phyloP scores from a whole-genome alignment of 1,284 basidiomycete genomes.

The Athelia psychrophila region DNA sequence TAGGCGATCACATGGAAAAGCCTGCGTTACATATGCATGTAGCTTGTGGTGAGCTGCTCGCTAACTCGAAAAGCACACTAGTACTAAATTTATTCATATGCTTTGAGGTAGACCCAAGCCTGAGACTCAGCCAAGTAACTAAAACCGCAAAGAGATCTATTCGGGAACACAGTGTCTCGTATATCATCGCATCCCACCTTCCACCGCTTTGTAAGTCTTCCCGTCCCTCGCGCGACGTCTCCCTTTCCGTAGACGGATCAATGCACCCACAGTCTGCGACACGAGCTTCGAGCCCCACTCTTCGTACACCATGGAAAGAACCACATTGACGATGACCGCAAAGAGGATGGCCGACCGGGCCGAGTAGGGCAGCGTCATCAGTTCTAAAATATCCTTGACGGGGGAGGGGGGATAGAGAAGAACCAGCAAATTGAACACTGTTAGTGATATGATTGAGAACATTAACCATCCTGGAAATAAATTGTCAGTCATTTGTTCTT shows the following conservation, averaged over 20 bases:
- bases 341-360: conserved; percentile 73
- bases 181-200: conserved; percentile 54
- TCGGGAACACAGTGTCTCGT: too few species aligned
- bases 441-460: conserved; percentile 63
- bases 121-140: too few species aligned
- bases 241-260: conserved; percentile 41
- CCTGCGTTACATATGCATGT: too few species aligned
- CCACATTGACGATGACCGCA: conserved; percentile 75
- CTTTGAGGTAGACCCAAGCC: too few species aligned
- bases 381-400: conserved; percentile 67
- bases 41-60: too few species aligned
- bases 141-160: too few species aligned
- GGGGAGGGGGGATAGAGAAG: conserved; percentile 67
- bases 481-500: conserved; percentile 8
- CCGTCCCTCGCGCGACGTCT: conserved; percentile 53
- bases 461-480: conserved; percentile 68
- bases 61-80: too few species aligned
- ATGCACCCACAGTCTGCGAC: conserved; percentile 49
- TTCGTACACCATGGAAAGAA: conserved; percentile 78
- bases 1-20: too few species aligned
- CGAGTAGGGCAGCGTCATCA: conserved; percentile 73
- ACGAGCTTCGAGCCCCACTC: conserved; percentile 69
- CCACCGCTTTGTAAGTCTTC: conserved; percentile 72
- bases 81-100: too few species aligned
- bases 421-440: conserved; percentile 73